phyloP scores from a whole-genome alignment of 2,329 filamentous ascomycete genomes.

The Alternaria sp. region DNA sequence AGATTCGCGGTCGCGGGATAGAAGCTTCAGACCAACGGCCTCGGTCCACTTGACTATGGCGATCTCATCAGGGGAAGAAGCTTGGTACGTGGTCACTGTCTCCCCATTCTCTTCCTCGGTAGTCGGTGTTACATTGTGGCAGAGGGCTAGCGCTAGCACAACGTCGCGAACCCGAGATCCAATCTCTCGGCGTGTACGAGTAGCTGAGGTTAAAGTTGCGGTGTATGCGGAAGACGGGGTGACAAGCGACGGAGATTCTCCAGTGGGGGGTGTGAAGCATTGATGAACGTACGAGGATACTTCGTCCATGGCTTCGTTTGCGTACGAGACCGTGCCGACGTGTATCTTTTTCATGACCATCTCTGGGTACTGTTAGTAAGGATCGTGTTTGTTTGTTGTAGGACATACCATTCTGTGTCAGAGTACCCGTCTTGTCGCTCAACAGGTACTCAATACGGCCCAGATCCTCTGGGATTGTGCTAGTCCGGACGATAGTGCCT shows the following conservation, averaged over 20 bases:
- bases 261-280: conserved; percentile 68
- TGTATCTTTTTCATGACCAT: conserved; percentile 99
- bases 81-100: conserved; percentile 86
- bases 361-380: conserved; percentile 60
- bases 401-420: conserved; percentile 82
- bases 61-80: conserved; percentile 96
- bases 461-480: conserved; percentile 95
- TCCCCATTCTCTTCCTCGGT: conserved; percentile 82
- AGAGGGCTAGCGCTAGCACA: conserved; percentile 88
- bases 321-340: conserved; percentile 96
- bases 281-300: conserved; percentile 86
- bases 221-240: conserved; percentile 78
- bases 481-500: conserved; percentile 91
- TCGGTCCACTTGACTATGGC: conserved; percentile 97
- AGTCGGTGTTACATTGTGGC: conserved; percentile 96
- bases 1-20: conserved; percentile 83
- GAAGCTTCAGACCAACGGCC: conserved; percentile 83
- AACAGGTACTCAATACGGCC: conserved; percentile 95
- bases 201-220: conserved; percentile 69
- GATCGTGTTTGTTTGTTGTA: conserved; percentile 6
- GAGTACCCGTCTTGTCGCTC: conserved; percentile 96
- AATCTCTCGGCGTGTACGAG: conserved; percentile 89
- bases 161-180: conserved; percentile 92
- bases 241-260: conserved; percentile 60
- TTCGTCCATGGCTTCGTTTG: conserved; percentile 98